These are phyloP conservation scores for Nannizzia gypsea DNA, from an alignment of 2,329 filamentous ascomycete species.

Conservation along the genomic window DNA sequence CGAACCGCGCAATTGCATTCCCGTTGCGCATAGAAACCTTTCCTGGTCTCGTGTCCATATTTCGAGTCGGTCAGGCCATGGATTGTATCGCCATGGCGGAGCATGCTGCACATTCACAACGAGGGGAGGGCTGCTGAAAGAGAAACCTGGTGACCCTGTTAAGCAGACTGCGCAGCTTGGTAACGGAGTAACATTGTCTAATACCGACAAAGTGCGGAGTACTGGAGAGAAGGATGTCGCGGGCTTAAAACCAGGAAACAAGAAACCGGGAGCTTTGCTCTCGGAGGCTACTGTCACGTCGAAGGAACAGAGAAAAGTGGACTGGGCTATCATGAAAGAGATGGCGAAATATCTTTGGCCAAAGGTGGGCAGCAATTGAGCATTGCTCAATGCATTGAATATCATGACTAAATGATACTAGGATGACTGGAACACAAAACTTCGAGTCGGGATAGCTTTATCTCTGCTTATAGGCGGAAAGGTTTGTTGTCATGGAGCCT, in stretches of 20 bases:
- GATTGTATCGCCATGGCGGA: constrained; percentile 12
- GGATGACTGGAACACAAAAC: constrained; percentile 67
- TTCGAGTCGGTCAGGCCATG: constrained; percentile 19
- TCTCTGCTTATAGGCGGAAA: constrained; percentile 78
- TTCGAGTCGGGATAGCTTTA: constrained; percentile 76
- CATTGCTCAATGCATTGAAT: neutral
- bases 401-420: constrained; percentile 15
- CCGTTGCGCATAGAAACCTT: constrained; percentile 19
- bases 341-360: constrained; percentile 97
- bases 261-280: constrained; percentile 46
- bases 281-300: constrained; percentile 54
- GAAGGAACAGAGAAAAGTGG: constrained; percentile 85
- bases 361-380: constrained; percentile 42
- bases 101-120: constrained; percentile 25
- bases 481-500: constrained; percentile 31
- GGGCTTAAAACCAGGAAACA: constrained; percentile 19
- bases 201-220: neutral
- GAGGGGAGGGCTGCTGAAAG: constrained; percentile 15
- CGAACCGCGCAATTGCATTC: constrained; percentile 27
- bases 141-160: constrained; percentile 14
- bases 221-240: constrained; percentile 11
- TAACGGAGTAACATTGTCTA: neutral
- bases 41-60: constrained; percentile 17
- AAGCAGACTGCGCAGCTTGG: neutral
- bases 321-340: constrained; percentile 98